These are phyloP conservation scores for Trapa bicornis DNA, from an alignment of 345 rosid genomes.

Conservation along the genomic window DNA sequence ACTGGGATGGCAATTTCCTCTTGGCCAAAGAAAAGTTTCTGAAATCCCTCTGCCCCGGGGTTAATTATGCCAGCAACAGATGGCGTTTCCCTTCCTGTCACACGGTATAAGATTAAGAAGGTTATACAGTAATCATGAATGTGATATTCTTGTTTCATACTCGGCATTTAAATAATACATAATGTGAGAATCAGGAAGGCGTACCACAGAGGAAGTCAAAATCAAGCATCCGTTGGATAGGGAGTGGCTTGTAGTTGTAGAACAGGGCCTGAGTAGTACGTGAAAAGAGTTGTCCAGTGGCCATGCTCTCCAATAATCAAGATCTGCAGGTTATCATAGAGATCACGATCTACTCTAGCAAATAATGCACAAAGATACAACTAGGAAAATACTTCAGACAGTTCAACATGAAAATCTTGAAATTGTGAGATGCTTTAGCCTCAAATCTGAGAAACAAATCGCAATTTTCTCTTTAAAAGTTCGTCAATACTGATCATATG, in stretches of 20 bases:
- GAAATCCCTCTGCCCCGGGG: slow-evolving; percentile 96
- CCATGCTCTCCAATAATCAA: slow-evolving; percentile 14
- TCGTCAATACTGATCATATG: background rate
- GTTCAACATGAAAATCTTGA: background rate
- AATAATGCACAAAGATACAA: background rate
- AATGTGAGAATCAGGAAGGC: background rate
- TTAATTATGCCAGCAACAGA: slow-evolving; percentile 93
- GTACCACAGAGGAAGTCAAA: slow-evolving; percentile 94
- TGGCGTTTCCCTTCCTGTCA: slow-evolving; percentile 80
- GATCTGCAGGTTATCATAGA: slow-evolving; percentile 24
- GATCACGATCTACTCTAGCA: background rate
- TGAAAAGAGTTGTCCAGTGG: slow-evolving; percentile 91
- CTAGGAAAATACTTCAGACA: background rate
- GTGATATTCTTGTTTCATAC: background rate
- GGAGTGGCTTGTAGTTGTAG: slow-evolving; percentile 94
- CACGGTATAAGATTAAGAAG: background rate
- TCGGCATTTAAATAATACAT: background rate
- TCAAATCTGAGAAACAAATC: background rate
- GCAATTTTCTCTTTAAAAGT: background rate
- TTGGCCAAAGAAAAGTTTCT: slow-evolving; percentile 93
- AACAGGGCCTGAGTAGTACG: slow-evolving; percentile 77
- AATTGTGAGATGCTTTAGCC: background rate
- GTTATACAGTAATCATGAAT: background rate
- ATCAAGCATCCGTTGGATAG: slow-evolving; percentile 98
- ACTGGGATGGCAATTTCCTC: slow-evolving; percentile 99